These are phyloP conservation scores for Salisapilia sapeloensis DNA, from an alignment of 352 stramenopile genomes.

Conservation along the genomic window DNA sequence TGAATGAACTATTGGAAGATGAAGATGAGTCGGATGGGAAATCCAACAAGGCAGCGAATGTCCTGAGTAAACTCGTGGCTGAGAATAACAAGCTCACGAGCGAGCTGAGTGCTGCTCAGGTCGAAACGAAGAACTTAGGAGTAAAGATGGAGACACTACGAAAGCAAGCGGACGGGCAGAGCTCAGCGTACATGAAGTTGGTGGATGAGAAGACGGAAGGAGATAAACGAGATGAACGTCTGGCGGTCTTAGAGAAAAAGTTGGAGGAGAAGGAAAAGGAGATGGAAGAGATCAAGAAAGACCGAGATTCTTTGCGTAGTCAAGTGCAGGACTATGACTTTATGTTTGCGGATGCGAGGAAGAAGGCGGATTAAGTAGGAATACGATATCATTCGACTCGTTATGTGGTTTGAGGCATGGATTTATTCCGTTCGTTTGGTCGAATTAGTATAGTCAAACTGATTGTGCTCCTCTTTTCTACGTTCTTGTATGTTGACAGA, in stretches of 20 bases:
- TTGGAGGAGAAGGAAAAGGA: slow-evolving; percentile 21
- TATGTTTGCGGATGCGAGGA: slow-evolving; percentile 79
- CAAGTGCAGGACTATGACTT: slow-evolving; percentile 83
- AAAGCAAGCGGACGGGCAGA: slow-evolving; percentile 66
- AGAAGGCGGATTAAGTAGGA: slow-evolving; percentile 73
- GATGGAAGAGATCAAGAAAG: slow-evolving; percentile 27
- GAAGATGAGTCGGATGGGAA: slow-evolving; percentile 8
- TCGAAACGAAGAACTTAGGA: slow-evolving; percentile 28
- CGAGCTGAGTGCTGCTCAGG: slow-evolving; percentile 12
- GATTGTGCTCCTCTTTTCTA: too few species aligned
- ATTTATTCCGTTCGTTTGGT: too few species aligned
- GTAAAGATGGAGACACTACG: slow-evolving; percentile 32
- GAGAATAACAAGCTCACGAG: slow-evolving; percentile 35
- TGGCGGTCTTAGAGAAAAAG: slow-evolving; percentile 23
- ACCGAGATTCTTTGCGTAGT: slow-evolving; percentile 51
- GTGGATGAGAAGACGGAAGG: slow-evolving; percentile 52
- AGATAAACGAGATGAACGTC: slow-evolving; percentile 25
- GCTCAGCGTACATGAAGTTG: slow-evolving; percentile 64
- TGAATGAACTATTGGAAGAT: slow-evolving; percentile 28
- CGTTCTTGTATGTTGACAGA: too few species aligned
- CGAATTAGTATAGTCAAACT: too few species aligned
- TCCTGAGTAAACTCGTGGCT: slow-evolving; percentile 32
- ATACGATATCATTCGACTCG: too few species aligned
- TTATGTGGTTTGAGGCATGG: too few species aligned
- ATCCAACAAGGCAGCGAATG: slow-evolving; percentile 19